Evolutionary conservation across 371 early-diverging fungal genomes (phyloP), one percentile per base, ranked within the genome.

Genomic region (Batkoa obscura): DNA sequence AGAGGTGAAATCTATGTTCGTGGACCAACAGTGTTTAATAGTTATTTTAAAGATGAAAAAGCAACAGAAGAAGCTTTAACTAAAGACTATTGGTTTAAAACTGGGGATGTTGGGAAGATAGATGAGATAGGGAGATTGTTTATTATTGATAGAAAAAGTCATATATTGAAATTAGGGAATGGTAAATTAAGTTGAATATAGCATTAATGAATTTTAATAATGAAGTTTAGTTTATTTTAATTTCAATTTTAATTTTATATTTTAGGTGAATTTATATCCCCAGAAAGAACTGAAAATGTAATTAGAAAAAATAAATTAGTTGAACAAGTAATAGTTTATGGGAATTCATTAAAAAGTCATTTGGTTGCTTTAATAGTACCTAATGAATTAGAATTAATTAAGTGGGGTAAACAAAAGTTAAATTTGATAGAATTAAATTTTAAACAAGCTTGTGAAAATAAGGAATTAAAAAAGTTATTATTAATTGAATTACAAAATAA

Each of bases 231-330:
- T n/a, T n/a, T n/a, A n/a, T n/a, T n/a, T n/a, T n/a, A n/a, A n/a
- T n/a, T n/a, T n/a, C n/a, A n/a, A n/a, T n/a, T n/a, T n/a, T n/a
- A n/a, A n/a, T n/a, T n/a, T n/a, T n/a, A n/a, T n/a, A n/a, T n/a
- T n/a, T n/a, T n/a, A 65, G 95, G 96, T 47, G 99, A 99, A 72
- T 98, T 96, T 71, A 80, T 99, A 61, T 93, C 95, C 0, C 98
- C 97, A 2, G 99, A 99, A 65, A 95, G 91, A 65, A 78, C 69
- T 36, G 69, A 72, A 43, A 62, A 55, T 17, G 58, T 86, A 23
- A 81, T 80, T 56, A 67, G 72, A 56, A 82, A 81, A 65, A 76
- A 83, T 62, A 72, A 71, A 55, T 63, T 79, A 45, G 72, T 87
- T 1, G 73, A 75, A 33, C 84, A 84, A 68, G 89, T 76, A 46